phyloP scores from a whole-genome alignment of 2,329 filamentous ascomycete genomes.

The Talaromyces pinophilus region DNA sequence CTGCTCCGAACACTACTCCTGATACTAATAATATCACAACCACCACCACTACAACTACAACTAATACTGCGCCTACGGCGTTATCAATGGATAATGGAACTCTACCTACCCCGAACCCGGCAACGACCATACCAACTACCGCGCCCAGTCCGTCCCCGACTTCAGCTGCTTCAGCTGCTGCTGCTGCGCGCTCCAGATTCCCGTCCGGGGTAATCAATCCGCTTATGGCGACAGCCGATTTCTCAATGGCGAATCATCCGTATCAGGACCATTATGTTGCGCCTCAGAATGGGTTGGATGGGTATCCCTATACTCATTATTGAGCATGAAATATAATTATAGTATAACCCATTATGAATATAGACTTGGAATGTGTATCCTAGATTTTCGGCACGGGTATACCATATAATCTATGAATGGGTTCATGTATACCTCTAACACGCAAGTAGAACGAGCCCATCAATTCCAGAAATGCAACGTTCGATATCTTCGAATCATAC shows the following conservation, averaged over 20 bases:
- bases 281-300: constrained; percentile 50
- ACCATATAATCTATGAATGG: too few species aligned
- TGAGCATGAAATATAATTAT: neutral
- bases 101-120: neutral
- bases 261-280: constrained; percentile 80
- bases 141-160: constrained; percentile 32
- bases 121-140: constrained; percentile 21
- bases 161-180: constrained; percentile 26
- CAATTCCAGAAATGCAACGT: neutral
- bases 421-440: neutral
- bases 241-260: constrained; percentile 74
- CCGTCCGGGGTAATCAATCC: constrained; percentile 65
- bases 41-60: neutral
- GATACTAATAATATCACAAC: neutral
- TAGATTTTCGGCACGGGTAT: neutral
- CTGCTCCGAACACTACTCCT: neutral
- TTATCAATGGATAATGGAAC: constrained; percentile 19
- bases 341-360: neutral
- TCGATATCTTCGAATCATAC: neutral
- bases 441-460: neutral
- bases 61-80: neutral
- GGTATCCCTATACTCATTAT: constrained; percentile 29
- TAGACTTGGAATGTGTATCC: neutral
- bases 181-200: constrained; percentile 33
- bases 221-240: constrained; percentile 70